Conservation (phyloP, 495 filamentous ascomycete species). For the Platismatia glauca region DNA sequence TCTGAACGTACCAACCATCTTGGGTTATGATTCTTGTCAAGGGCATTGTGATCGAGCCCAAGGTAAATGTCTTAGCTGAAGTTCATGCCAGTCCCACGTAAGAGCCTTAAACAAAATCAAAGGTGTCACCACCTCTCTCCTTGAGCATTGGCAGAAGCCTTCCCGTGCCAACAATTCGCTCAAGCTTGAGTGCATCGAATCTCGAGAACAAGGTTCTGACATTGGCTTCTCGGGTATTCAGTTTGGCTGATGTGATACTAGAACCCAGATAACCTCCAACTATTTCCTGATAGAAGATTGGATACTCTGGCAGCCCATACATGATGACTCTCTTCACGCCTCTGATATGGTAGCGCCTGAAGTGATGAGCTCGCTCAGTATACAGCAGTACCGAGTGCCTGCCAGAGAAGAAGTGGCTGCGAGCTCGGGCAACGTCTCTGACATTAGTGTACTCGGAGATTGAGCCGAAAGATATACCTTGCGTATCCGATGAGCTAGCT, state of each 20-base stretch:
- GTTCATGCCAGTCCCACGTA: background rate
- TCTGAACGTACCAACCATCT: background rate
- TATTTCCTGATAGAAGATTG: slow-evolving; percentile 79
- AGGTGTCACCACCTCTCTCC: slow-evolving; percentile 74
- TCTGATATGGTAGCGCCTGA: slow-evolving; percentile 68
- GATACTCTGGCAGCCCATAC: slow-evolving; percentile 85
- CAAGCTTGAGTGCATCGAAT: slow-evolving; percentile 81
- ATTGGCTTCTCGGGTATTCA: slow-evolving; percentile 30
- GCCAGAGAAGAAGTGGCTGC: slow-evolving; percentile 78
- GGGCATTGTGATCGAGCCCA: background rate
- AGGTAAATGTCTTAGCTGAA: background rate
- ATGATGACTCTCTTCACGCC: slow-evolving; percentile 74
- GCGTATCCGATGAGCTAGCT: slow-evolving; percentile 57
- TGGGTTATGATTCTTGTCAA: background rate
- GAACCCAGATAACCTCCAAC: slow-evolving; percentile 36
- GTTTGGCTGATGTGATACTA: slow-evolving; percentile 30
- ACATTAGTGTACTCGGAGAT: slow-evolving; percentile 81
- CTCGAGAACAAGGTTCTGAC: slow-evolving; percentile 72
- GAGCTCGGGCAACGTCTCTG: slow-evolving; percentile 67
- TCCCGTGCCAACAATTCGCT: slow-evolving; percentile 75
- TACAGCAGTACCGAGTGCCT: slow-evolving; percentile 79
- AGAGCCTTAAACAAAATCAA: slow-evolving; percentile 59
- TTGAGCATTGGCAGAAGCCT: slow-evolving; percentile 61
- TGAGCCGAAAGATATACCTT: slow-evolving; percentile 66
- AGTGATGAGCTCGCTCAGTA: slow-evolving; percentile 90